phyloP scores from a whole-genome alignment of 2,329 filamentous ascomycete species.

The Helicocarpus griseus region DNA sequence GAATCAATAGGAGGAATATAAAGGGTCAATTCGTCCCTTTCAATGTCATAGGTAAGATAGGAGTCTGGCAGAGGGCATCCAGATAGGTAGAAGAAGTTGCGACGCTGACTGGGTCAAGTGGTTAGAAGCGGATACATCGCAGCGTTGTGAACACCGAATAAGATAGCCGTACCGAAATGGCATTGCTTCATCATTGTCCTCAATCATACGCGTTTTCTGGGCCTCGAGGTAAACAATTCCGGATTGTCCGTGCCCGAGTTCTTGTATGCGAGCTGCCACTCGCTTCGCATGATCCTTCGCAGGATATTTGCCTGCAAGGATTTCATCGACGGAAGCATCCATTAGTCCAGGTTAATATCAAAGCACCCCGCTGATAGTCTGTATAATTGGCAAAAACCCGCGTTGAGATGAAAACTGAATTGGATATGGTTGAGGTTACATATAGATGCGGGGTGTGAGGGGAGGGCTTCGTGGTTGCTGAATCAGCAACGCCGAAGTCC shows the following conservation, averaged over 20 bases:
- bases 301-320: constrained; percentile 56
- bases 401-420: too few relatives aligned
- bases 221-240: constrained; percentile 85
- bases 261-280: constrained; percentile 68
- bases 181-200: constrained; percentile 78
- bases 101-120: constrained; percentile 56
- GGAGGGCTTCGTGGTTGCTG: background rate
- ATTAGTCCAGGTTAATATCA: too few relatives aligned
- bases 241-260: constrained; percentile 51
- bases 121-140: background rate
- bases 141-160: background rate
- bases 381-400: too few relatives aligned
- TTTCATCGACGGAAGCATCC: constrained; percentile 22
- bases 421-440: too few relatives aligned
- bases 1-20: constrained; percentile 84
- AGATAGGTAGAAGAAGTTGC: constrained; percentile 90
- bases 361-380: too few relatives aligned
- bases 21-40: constrained; percentile 62
- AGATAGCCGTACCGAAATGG: constrained; percentile 59
- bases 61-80: constrained; percentile 76
- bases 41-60: constrained; percentile 71
- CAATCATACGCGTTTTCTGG: constrained; percentile 67
- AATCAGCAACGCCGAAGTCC: too few relatives aligned
- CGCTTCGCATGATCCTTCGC: constrained; percentile 78
- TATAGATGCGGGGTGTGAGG: background rate